Evolutionary conservation across 2,329 filamentous ascomycete species (phyloP).

Genomic region (Akanthomyces lecanii): DNA sequence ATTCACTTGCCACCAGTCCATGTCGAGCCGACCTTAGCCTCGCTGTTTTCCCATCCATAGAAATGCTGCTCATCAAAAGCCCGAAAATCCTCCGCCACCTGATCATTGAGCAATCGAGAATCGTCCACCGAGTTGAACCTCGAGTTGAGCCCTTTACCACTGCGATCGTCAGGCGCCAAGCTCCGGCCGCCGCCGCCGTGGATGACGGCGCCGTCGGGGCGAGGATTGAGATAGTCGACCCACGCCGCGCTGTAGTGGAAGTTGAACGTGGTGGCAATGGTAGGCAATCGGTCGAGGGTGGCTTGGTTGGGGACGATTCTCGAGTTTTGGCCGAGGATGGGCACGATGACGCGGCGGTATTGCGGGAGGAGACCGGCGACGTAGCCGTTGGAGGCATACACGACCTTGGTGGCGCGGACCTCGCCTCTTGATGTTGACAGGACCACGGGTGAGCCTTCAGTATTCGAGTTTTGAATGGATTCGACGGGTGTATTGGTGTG

Average conservation of each 20-base stretch:
- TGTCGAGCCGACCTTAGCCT: not conserved
- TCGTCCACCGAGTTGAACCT: constrained; percentile 3
- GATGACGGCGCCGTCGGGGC: not conserved
- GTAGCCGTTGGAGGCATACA: constrained; percentile 29
- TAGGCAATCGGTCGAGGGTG: not conserved
- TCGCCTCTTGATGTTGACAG: constrained; percentile 22
- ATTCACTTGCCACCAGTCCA: not conserved
- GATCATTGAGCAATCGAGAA: not conserved
- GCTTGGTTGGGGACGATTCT: constrained; percentile 3
- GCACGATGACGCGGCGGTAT: constrained; percentile 21
- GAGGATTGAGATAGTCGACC: constrained; percentile 5
- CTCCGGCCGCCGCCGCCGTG: not conserved
- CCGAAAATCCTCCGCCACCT: not conserved
- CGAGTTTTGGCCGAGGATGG: constrained; percentile 21
- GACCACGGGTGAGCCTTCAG: not conserved
- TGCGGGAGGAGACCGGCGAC: constrained; percentile 21
- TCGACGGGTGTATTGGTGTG: constrained; percentile 15
- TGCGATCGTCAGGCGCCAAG: not conserved
- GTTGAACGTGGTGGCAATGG: not conserved
- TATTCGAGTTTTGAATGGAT: not conserved
- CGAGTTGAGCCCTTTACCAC: not conserved
- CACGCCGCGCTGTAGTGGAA: not conserved
- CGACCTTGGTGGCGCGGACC: constrained; percentile 22
- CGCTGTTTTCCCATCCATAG: not conserved
- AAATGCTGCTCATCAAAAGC: not conserved